Evolutionary conservation across 1,284 basidiomycete species (phyloP).

Genomic region (Papiliotrema terrestris): DNA sequence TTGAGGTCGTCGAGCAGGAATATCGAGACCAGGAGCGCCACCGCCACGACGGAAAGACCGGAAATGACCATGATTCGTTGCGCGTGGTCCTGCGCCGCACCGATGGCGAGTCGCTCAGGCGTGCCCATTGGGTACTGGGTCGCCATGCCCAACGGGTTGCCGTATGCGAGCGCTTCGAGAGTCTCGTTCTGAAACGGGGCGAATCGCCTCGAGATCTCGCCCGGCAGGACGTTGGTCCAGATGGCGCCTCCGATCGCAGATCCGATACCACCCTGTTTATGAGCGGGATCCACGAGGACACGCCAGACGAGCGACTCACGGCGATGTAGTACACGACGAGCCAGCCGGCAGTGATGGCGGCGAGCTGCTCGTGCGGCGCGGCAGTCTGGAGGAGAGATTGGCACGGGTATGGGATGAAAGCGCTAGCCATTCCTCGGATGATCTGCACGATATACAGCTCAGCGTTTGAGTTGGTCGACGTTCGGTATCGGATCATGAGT

Average conservation of each 20-base stretch:
- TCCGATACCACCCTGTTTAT: conserved; percentile 37
- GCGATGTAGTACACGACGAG: conserved; percentile 43
- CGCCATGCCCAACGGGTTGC: conserved; percentile 37
- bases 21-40: conserved; percentile 15
- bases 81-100: conserved; percentile 43
- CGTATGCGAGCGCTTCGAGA: conserved; percentile 30
- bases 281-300: background rate
- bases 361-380: conserved; percentile 42
- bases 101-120: conserved; percentile 30
- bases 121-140: conserved; percentile 25
- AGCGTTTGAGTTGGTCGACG: conserved; percentile 24
- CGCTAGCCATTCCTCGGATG: conserved; percentile 28
- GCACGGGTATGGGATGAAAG: conserved; percentile 40
- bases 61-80: conserved; percentile 18
- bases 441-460: conserved; percentile 41
- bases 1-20: conserved; percentile 21
- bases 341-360: conserved; percentile 39
- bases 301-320: conserved; percentile 3
- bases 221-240: conserved; percentile 43
- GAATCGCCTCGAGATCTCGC: conserved; percentile 31
- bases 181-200: conserved; percentile 17
- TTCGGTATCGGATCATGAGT: conserved; percentile 43
- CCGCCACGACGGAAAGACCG: background rate
- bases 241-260: conserved; percentile 45
- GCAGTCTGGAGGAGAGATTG: conserved; percentile 43